Base-by-base conservation (phyloP, 192 early-diverging fungal genomes). In the Mortierella claussenii region DNA sequence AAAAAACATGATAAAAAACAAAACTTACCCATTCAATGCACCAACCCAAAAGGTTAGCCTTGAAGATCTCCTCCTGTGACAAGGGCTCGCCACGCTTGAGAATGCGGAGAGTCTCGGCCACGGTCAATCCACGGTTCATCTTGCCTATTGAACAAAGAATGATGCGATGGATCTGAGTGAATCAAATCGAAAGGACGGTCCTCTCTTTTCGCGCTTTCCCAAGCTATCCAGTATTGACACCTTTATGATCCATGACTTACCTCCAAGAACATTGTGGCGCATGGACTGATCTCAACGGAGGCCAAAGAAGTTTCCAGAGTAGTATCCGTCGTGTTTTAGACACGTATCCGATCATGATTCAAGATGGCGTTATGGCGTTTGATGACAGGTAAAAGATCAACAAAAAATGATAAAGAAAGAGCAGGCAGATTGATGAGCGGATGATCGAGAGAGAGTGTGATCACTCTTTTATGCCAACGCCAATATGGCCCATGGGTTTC, bases 101-200 rank as follows among this genome's bases (percentile, higher is more conserved):
- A 26, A 94, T 92, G 59, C 86, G 80, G 48, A 97, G 83, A 4
- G 97, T 92, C 67, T 96, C 95, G 27, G 94, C 91, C 18, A 99
- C 97, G 4, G 96, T 95, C 53, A 98, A 81, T 26, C 97, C 97
- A 79, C 97, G 93, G 92, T 99, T 99, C 89, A 98, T 89, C 85
- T 99, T 99, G 74, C 95, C 96, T 89, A 51, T 2, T 8, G 40
- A 20, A 30, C 27, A 31, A 30, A 46, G 20, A 13, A 20, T 27
- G 24, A 27, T 51, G 27, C 11, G 13, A 9, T 27, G 1, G 6
- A 13, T 27, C 8, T 27, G 21, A 34, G 2, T 34, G 27, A 21
- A 58, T 62, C 34, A 45, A 21, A 46, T 46, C 21, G 4, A 46
- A 21, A 46, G 5, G 18, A 17, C n/a, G 6, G n/a, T 5, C n/a